A percentile compares a stretch with the other conserved stretches of the same genome.
Evolutionary conservation across 2,329 filamentous ascomycete species (phyloP).

Genomic region (Zasmidium angulare): DNA sequence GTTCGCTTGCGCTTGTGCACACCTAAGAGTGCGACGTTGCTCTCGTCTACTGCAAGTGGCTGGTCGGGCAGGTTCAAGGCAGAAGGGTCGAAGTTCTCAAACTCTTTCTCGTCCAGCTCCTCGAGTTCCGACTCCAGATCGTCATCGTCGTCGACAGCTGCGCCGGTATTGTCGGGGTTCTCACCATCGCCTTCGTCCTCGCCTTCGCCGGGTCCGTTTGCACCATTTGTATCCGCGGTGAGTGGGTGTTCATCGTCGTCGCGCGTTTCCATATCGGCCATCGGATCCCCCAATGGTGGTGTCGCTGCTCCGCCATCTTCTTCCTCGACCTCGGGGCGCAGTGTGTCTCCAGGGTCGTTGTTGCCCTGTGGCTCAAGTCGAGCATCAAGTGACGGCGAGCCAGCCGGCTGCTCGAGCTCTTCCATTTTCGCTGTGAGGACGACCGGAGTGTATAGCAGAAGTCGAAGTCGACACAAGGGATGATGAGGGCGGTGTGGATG

Average conservation of each 20-base stretch:
- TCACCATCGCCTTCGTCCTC: conserved; percentile 29
- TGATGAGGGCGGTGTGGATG: neutral
- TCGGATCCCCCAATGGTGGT: conserved; percentile 43
- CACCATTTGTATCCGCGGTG: conserved; percentile 19
- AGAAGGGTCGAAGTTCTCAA: conserved; percentile 63
- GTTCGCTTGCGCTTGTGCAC: conserved; percentile 67
- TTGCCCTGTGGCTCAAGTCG: conserved; percentile 47
- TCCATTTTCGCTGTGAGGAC: conserved; percentile 38
- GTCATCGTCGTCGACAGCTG: conserved; percentile 46
- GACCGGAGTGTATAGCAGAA: neutral
- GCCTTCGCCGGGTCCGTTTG: conserved; percentile 18
- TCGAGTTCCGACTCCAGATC: conserved; percentile 63
- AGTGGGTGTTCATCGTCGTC: conserved; percentile 37
- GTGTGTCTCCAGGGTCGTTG: conserved; percentile 47
- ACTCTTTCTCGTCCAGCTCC: conserved; percentile 65
- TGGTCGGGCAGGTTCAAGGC: conserved; percentile 62
- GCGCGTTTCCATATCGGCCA: conserved; percentile 47
- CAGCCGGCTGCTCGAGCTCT: conserved; percentile 39
- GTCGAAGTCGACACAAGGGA: neutral
- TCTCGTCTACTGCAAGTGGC: conserved; percentile 58
- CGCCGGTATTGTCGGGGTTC: conserved; percentile 25
- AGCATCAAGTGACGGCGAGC: conserved; percentile 41
- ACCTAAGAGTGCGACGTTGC: conserved; percentile 60
- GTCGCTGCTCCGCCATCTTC: conserved; percentile 46
- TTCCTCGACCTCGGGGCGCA: conserved; percentile 49